phyloP scores from a whole-genome alignment of 768 basidiomycete species.

The Clitopilus hobsonii region DNA sequence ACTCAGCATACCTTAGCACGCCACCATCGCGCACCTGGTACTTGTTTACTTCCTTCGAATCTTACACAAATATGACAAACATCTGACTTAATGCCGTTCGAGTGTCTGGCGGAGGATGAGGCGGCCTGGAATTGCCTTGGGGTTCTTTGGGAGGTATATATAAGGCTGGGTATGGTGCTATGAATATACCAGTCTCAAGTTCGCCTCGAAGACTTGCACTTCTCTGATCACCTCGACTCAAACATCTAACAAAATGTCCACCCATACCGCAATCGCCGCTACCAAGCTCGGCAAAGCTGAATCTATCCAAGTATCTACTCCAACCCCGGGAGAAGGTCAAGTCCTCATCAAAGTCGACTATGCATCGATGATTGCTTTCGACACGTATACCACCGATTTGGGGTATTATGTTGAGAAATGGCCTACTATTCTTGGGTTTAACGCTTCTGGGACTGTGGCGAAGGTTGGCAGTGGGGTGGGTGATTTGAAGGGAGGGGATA shows the following conservation, averaged over 20 bases:
- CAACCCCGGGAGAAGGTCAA: conserved; percentile 23
- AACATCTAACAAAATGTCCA: too few species aligned
- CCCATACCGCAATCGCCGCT: conserved; percentile 38
- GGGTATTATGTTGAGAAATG: conserved; percentile 20
- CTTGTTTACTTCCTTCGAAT: too few species aligned
- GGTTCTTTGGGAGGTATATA: too few species aligned
- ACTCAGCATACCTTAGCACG: neutral
- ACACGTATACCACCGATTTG: conserved; percentile 26
- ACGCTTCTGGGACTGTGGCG: conserved; percentile 26
- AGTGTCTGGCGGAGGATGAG: too few species aligned
- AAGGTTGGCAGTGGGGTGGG: conserved; percentile 27
- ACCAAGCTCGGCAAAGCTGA: conserved; percentile 29
- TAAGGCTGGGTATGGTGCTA: too few species aligned
- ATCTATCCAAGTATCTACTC: conserved; percentile 26
- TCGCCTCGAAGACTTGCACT: too few species aligned
- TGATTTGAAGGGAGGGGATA: conserved; percentile 28
- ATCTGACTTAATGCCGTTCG: too few species aligned
- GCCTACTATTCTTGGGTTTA: conserved; percentile 31
- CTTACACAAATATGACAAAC: too few species aligned
- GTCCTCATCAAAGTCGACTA: conserved; percentile 34
- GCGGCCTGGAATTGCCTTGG: too few species aligned
- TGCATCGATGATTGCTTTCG: conserved; percentile 28
- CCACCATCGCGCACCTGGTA: neutral
- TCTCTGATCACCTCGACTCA: too few species aligned
- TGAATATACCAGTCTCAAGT: too few species aligned